These are phyloP conservation scores for Cystofilobasidium bisporidii DNA, from an alignment of 768 basidiomycete species.

Conservation along the genomic window DNA sequence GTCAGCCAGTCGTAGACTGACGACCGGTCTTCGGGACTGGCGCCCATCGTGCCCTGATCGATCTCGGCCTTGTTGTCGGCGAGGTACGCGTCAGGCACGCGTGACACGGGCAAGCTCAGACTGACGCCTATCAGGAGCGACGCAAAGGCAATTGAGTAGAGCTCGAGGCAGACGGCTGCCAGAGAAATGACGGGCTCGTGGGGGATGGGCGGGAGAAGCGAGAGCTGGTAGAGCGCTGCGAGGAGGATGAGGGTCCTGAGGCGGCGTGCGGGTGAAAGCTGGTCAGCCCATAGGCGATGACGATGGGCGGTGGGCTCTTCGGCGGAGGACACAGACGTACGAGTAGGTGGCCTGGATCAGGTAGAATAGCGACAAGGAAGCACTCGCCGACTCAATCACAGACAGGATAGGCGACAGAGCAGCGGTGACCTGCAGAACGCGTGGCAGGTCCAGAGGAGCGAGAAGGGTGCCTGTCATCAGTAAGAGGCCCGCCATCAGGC, in stretches of 20 bases:
- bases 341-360: neutral
- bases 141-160: neutral
- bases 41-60: slow-evolving; percentile 9
- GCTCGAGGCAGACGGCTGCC: neutral
- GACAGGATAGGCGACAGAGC: neutral
- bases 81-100: slow-evolving; percentile 15
- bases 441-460: neutral
- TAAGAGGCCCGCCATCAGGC: neutral
- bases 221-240: slow-evolving; percentile 9
- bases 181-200: slow-evolving; percentile 8
- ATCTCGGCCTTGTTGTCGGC: slow-evolving; percentile 10
- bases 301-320: too few relatives aligned
- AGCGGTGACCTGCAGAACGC: slow-evolving; percentile 1
- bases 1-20: slow-evolving; percentile 23
- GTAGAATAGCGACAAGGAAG: slow-evolving; percentile 12
- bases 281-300: neutral
- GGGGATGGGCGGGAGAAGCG: slow-evolving; percentile 19
- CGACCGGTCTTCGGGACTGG: slow-evolving; percentile 16
- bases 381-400: slow-evolving; percentile 6
- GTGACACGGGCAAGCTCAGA: slow-evolving; percentile 7
- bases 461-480: neutral
- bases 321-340: neutral
- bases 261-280: neutral
- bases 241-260: slow-evolving; percentile 14
- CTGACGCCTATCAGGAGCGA: neutral